Evolutionary conservation across 2,329 filamentous ascomycete species (phyloP).

Genomic region (Colletotrichum orbiculare): DNA sequence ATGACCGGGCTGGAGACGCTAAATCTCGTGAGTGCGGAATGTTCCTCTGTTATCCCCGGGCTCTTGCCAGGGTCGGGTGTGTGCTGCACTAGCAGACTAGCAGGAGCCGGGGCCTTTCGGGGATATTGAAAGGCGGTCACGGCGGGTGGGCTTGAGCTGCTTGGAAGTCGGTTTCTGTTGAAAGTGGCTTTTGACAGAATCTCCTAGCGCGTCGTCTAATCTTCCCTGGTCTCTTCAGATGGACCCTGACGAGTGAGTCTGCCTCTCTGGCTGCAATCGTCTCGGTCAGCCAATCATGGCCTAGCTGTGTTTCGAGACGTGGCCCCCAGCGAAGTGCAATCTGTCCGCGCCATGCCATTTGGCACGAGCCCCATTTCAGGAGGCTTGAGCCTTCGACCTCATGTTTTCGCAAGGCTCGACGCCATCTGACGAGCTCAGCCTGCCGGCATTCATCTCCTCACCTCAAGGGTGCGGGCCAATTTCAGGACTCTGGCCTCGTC

Average conservation of each 20-base stretch:
- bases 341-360: conserved; percentile 7
- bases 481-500: not conserved
- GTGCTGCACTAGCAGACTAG: conserved; percentile 6
- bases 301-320: conserved; percentile 20
- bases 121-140: conserved; percentile 33
- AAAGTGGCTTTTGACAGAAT: conserved; percentile 16
- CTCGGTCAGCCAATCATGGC: conserved; percentile 21
- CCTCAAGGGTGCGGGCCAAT: conserved; percentile 10
- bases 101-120: conserved; percentile 11
- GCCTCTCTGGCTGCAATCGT: conserved; percentile 30
- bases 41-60: conserved; percentile 23
- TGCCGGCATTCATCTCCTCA: not conserved
- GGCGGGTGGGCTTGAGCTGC: conserved; percentile 10
- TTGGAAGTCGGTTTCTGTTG: not conserved
- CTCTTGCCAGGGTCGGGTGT: not conserved
- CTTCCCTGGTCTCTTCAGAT: conserved; percentile 25
- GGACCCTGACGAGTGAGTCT: conserved; percentile 25
- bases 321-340: conserved; percentile 9
- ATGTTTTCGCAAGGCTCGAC: conserved; percentile 8
- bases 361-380: not conserved
- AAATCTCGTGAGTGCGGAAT: conserved; percentile 26
- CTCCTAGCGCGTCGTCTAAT: conserved; percentile 29
- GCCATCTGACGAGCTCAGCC: not conserved
- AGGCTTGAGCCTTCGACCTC: not conserved
- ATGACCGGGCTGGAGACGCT: conserved; percentile 19